phyloP scores from a whole-genome alignment of 352 stramenopile genomes.

The Pythium myriotylum region DNA sequence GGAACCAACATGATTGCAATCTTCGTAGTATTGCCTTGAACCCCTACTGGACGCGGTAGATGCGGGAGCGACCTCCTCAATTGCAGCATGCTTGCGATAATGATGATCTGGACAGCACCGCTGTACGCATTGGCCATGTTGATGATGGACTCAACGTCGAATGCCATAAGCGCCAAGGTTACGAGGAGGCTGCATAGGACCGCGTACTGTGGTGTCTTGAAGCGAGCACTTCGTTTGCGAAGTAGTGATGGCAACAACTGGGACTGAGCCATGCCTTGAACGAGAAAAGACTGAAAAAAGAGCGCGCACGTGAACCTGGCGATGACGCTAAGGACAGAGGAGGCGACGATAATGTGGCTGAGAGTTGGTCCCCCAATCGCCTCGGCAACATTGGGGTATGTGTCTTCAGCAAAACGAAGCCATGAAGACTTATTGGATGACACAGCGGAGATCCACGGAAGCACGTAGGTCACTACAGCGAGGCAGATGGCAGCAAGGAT shows the following conservation, averaged over 20 bases:
- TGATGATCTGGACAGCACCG: constrained; percentile 8
- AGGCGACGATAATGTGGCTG: constrained; percentile 51
- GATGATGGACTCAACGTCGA: constrained; percentile 59
- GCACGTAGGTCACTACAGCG: constrained; percentile 36
- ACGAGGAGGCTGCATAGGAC: constrained; percentile 15
- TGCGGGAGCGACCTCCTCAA: constrained; percentile 42
- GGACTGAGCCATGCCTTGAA: constrained; percentile 60
- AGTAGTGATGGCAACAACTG: constrained; percentile 75
- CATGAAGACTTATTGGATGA: constrained; percentile 13
- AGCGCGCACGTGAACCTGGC: constrained; percentile 89
- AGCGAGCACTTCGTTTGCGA: constrained; percentile 33
- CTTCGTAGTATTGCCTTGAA: background rate
- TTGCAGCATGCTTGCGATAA: constrained; percentile 47
- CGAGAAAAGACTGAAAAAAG: constrained; percentile 79
- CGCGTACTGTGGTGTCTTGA: constrained; percentile 27
- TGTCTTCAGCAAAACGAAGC: constrained; percentile 20
- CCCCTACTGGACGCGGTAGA: constrained; percentile 1
- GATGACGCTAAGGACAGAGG: constrained; percentile 56
- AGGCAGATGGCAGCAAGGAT: constrained; percentile 79
- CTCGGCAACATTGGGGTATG: constrained; percentile 14
- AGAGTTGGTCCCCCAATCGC: constrained; percentile 68
- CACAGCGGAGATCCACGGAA: constrained; percentile 21
- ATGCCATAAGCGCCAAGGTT: constrained; percentile 16
- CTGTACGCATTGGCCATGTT: constrained; percentile 23
- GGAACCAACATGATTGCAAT: background rate